phyloP scores from a whole-genome alignment of 257 asterid genomes.

The Salvia rosmarinus region DNA sequence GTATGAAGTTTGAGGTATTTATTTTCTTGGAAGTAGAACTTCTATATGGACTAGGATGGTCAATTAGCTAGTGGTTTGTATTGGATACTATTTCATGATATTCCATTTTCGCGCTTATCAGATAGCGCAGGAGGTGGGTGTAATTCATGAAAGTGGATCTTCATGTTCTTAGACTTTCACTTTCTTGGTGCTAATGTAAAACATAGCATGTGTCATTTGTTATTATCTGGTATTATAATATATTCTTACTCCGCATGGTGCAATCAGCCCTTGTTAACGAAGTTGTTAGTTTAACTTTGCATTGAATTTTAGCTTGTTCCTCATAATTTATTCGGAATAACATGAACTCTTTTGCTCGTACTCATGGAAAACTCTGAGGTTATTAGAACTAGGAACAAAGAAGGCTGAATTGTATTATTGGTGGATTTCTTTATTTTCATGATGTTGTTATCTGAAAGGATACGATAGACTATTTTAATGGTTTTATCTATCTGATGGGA shows the following conservation, averaged over 20 bases:
- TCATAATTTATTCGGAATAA: too few relatives aligned
- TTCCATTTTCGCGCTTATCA: too few relatives aligned
- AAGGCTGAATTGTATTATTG: neutral
- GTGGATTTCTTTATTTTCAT: neutral
- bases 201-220: neutral
- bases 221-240: neutral
- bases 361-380: neutral
- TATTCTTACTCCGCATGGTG: neutral
- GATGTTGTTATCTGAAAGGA: constrained; percentile 9
- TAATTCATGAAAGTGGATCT: too few relatives aligned
- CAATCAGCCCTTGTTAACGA: neutral
- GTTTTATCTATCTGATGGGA: too few relatives aligned
- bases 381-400: neutral
- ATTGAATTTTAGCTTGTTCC: neutral
- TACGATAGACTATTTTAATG: neutral
- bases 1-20: neutral
- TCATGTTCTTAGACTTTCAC: neutral
- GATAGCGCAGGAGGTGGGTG: too few relatives aligned
- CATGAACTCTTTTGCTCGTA: neutral
- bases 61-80: neutral
- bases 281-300: neutral
- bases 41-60: neutral
- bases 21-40: neutral
- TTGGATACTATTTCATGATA: neutral
- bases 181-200: neutral